A percentile compares a stretch with the other conserved stretches of the same genome.
phyloP scores from a whole-genome alignment of 164 flowering plant species.

The Tetracentron sinense region DNA sequence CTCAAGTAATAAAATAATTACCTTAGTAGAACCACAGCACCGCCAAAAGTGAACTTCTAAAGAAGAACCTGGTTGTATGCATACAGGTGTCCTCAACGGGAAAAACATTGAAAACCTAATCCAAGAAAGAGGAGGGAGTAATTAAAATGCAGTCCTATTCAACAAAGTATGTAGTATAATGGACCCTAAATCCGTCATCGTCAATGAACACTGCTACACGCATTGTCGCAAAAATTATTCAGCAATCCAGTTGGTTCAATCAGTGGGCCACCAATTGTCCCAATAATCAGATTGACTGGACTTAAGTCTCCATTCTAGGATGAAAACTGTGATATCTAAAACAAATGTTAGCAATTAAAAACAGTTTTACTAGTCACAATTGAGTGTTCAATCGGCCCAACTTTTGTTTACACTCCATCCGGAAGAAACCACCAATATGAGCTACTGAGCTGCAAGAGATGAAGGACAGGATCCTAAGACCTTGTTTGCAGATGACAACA shows the following conservation, averaged over 20 bases:
- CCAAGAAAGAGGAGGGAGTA: background rate
- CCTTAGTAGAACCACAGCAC: constrained; percentile 86
- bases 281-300: too few species aligned
- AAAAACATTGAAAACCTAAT: constrained; percentile 93
- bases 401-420: background rate
- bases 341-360: background rate
- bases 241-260: background rate
- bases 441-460: background rate
- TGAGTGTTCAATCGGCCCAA: background rate
- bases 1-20: constrained; percentile 14
- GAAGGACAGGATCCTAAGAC: too few species aligned
- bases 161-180: background rate
- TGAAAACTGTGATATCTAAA: background rate
- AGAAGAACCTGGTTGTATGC: constrained; percentile 51
- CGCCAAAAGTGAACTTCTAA: constrained; percentile 93
- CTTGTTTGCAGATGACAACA: background rate
- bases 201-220: background rate
- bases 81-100: constrained; percentile 77
- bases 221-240: background rate
- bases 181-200: background rate
- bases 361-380: background rate
- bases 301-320: too few species aligned
- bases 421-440: background rate
- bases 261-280: background rate
- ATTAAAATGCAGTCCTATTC: background rate